These are phyloP conservation scores for Fomitopsis pinicola DNA, from an alignment of 1,284 basidiomycete genomes.

Conservation along the genomic window DNA sequence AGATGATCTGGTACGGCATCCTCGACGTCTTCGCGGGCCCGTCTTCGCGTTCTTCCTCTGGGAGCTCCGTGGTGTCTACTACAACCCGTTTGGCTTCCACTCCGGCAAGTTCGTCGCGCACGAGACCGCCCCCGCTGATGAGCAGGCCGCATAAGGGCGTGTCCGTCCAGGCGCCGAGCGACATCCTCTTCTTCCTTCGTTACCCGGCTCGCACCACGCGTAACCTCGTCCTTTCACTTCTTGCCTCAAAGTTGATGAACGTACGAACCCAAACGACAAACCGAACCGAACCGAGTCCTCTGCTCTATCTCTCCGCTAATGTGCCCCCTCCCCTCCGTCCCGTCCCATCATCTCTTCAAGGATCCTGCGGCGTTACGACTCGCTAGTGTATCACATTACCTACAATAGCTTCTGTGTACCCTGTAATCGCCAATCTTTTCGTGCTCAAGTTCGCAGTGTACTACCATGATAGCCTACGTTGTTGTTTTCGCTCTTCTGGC, in stretches of 20 bases:
- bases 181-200: background rate
- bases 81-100: constrained; percentile 16
- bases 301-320: background rate
- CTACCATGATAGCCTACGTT: background rate
- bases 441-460: background rate
- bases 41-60: constrained; percentile 31
- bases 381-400: too few species aligned
- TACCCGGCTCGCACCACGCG: background rate
- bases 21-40: constrained; percentile 54
- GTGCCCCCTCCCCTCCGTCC: background rate
- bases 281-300: background rate
- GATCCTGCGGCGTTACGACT: background rate
- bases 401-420: too few species aligned
- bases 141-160: background rate
- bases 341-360: background rate
- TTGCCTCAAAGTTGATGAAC: background rate
- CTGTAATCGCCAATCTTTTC: background rate
- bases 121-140: background rate
- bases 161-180: background rate
- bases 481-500: background rate
- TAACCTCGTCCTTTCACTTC: background rate
- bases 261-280: background rate
- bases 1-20: constrained; percentile 53
- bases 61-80: constrained; percentile 20
- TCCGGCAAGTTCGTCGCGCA: constrained; percentile 20